A percentile compares a stretch with the other conserved stretches of the same genome.
Conservation (phyloP, 2,329 filamentous ascomycete species). For the Verticillium nonalfalfae region DNA sequence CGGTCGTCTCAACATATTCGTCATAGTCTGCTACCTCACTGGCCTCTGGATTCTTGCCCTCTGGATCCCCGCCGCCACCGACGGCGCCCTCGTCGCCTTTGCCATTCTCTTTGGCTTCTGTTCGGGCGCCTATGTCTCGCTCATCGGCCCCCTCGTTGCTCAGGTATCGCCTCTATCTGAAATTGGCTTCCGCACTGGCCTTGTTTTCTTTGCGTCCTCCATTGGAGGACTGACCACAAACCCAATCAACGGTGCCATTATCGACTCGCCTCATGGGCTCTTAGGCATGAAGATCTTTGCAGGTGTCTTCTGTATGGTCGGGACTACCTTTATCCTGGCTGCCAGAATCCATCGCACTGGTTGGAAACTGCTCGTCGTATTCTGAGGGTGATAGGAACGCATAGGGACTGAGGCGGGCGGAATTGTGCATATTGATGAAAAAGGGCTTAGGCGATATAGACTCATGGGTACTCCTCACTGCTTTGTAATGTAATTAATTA, state of each 20-base stretch:
- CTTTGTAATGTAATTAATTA: neutral
- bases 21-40: slow-evolving; percentile 31
- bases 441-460: too few species aligned
- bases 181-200: slow-evolving; percentile 34
- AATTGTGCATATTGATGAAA: too few species aligned
- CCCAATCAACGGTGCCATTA: slow-evolving; percentile 33
- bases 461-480: too few species aligned
- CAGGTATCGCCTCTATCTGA: slow-evolving; percentile 39
- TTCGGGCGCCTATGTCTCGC: slow-evolving; percentile 34
- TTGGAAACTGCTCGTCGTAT: slow-evolving; percentile 15
- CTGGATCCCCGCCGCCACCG: slow-evolving; percentile 29
- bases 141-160: slow-evolving; percentile 37
- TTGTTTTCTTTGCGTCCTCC: slow-evolving; percentile 20
- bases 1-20: slow-evolving; percentile 31
- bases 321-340: slow-evolving; percentile 17
- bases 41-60: slow-evolving; percentile 32
- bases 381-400: slow-evolving; percentile 10
- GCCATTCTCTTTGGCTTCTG: slow-evolving; percentile 36
- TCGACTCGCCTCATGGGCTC: slow-evolving; percentile 37
- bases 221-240: slow-evolving; percentile 44
- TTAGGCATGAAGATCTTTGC: slow-evolving; percentile 29
- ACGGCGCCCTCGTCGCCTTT: slow-evolving; percentile 31
- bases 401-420: neutral
- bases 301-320: slow-evolving; percentile 22
- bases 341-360: slow-evolving; percentile 19